These are phyloP conservation scores for Euphorbia peplus DNA, from an alignment of 345 rosid species.

Conservation along the genomic window DNA sequence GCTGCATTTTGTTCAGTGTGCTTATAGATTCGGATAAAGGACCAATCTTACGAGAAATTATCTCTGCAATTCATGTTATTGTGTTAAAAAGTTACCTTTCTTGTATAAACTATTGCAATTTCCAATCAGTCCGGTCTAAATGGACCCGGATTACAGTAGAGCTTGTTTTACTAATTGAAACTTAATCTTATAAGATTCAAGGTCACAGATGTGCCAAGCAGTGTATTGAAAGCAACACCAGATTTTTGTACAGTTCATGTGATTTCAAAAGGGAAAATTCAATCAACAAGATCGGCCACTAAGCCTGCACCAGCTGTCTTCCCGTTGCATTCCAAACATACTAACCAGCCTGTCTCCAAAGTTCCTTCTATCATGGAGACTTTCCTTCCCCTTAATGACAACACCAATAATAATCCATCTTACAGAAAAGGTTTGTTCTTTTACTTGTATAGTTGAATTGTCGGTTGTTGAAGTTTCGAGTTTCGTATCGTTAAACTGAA, in stretches of 20 bases:
- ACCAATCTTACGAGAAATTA: too few species aligned
- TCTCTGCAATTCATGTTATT: too few species aligned
- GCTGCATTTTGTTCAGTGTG: too few species aligned
- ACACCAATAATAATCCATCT: constrained; percentile 7
- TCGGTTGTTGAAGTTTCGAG: too few species aligned
- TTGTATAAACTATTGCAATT: too few species aligned
- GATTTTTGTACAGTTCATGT: background rate
- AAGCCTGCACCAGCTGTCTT: constrained; percentile 60
- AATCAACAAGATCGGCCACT: constrained; percentile 60
- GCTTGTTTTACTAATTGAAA: background rate
- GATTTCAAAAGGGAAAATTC: constrained; percentile 72
- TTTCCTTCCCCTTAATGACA: constrained; percentile 4
- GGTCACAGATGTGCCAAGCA: constrained; percentile 1
- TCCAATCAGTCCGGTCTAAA: too few species aligned
- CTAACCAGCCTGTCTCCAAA: constrained; percentile 24
- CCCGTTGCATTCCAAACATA: constrained; percentile 24
- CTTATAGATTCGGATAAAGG: too few species aligned
- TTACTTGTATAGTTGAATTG: too few species aligned
- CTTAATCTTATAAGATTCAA: constrained; percentile 1
- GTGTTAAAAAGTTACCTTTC: too few species aligned
- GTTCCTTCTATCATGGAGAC: constrained; percentile 27
- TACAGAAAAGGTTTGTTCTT: constrained; percentile 34
- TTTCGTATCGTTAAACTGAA: too few species aligned
- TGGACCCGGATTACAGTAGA: too few species aligned
- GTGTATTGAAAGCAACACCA: background rate